A percentile compares a stretch with the other conserved stretches of the same genome.
Evolutionary conservation across 495 filamentous ascomycete species (phyloP).

Genomic region (Amorphotheca resinae): DNA sequence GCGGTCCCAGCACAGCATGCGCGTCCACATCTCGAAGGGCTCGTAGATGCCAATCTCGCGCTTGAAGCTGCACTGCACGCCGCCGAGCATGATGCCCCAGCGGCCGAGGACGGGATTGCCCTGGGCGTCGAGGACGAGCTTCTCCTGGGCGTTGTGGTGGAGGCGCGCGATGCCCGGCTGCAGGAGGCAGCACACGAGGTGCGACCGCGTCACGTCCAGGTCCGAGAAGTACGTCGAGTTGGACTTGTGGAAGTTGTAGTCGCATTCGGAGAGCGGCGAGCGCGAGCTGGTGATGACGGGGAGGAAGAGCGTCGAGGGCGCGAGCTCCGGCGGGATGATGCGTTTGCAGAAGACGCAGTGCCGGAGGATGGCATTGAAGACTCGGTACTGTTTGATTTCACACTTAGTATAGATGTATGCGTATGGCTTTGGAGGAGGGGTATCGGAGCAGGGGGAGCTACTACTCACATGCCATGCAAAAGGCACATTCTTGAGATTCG

Average conservation of each 20-base stretch:
- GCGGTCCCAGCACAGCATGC: slow-evolving; percentile 59
- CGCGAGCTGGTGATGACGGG: slow-evolving; percentile 47
- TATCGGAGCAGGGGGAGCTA: neutral
- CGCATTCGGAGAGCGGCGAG: slow-evolving; percentile 53
- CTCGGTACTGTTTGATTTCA: slow-evolving; percentile 38
- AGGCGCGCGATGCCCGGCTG: slow-evolving; percentile 31
- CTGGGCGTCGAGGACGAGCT: slow-evolving; percentile 28
- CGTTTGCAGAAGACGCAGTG: slow-evolving; percentile 39
- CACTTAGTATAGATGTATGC: neutral
- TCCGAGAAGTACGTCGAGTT: slow-evolving; percentile 79
- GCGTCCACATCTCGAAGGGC: slow-evolving; percentile 59
- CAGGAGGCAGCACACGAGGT: slow-evolving; percentile 44
- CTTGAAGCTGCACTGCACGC: slow-evolving; percentile 53
- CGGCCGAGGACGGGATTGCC: slow-evolving; percentile 26
- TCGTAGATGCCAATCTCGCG: slow-evolving; percentile 57
- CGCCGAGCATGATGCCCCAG: slow-evolving; percentile 52
- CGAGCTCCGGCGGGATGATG: slow-evolving; percentile 23
- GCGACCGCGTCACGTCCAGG: slow-evolving; percentile 58
- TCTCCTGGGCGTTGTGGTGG: slow-evolving; percentile 27
- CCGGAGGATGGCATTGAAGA: slow-evolving; percentile 47
- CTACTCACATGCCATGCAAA: slow-evolving; percentile 60
- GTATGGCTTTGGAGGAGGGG: slow-evolving; percentile 1
- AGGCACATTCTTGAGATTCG: slow-evolving; percentile 63
- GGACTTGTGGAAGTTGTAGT: slow-evolving; percentile 78
- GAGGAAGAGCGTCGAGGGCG: slow-evolving; percentile 40